phyloP scores from a whole-genome alignment of 495 filamentous ascomycete species.

The Aspergillus panamensis region DNA sequence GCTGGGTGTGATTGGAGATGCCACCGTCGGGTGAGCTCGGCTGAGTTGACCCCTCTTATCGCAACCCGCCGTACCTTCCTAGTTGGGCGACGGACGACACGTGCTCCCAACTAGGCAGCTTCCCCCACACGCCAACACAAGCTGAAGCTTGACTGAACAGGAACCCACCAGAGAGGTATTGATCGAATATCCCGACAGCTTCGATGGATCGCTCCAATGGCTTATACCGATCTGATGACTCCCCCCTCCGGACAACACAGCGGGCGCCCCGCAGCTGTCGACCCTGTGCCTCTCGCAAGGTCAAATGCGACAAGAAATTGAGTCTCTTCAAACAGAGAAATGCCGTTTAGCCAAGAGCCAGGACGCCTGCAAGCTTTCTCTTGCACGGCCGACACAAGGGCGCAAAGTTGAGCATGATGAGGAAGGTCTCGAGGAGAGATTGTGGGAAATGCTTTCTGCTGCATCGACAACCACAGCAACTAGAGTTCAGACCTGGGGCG shows the following conservation, averaged over 20 bases:
- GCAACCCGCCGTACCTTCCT: not conserved
- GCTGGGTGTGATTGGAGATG: too few species aligned
- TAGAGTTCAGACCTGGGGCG: not conserved
- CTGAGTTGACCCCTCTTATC: not conserved
- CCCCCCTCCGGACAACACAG: not conserved
- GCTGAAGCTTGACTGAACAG: not conserved
- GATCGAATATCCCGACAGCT: not conserved
- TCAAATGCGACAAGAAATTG: constrained; percentile 3
- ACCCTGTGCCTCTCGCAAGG: constrained; percentile 4
- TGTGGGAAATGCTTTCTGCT: constrained; percentile 4
- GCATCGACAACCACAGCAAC: not conserved
- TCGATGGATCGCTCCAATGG: not conserved
- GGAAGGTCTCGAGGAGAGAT: constrained; percentile 3
- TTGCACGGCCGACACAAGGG: not conserved
- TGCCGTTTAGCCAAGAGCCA: not conserved
- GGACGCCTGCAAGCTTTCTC: not conserved
- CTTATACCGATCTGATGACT: not conserved
- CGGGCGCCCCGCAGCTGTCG: constrained; percentile 6
- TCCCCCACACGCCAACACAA: not conserved
- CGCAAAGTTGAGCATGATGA: not conserved
- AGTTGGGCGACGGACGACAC: not conserved
- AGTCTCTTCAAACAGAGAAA: not conserved
- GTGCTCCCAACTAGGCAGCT: too few species aligned
- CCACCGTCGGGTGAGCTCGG: not conserved
- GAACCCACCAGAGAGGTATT: too few species aligned